Conservation (phyloP, 305 asterid species). For the Fraxinus nigra region DNA sequence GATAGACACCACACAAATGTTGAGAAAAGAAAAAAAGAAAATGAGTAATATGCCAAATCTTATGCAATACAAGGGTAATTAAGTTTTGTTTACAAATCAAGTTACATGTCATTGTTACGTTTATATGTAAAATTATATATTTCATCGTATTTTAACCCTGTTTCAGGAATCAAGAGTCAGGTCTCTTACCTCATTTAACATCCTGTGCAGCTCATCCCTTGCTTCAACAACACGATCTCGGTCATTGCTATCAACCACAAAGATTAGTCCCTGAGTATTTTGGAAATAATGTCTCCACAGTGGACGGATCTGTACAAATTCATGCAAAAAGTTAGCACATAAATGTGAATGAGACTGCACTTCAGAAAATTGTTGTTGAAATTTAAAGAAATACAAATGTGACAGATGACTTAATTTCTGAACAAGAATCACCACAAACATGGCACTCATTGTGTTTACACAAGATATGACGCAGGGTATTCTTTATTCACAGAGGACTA, state of each 20-base stretch:
- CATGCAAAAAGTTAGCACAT: slow-evolving; percentile 1
- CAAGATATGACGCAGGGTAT: not conserved
- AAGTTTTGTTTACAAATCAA: not conserved
- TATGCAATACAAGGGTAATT: not conserved
- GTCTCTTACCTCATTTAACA: slow-evolving; percentile 53
- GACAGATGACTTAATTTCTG: not conserved
- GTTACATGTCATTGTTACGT: not conserved
- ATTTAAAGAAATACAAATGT: not conserved
- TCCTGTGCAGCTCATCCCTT: slow-evolving; percentile 60
- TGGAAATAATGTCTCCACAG: slow-evolving; percentile 69
- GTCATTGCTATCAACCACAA: slow-evolving; percentile 66
- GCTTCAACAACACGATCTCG: slow-evolving; percentile 65
- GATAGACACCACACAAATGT: not conserved
- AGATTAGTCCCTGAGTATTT: slow-evolving; percentile 61
- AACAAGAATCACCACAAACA: not conserved
- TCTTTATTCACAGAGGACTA: not conserved
- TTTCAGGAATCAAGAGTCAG: slow-evolving; percentile 2
- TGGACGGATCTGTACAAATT: slow-evolving; percentile 52
- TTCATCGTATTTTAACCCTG: not conserved
- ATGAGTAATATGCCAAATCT: not conserved
- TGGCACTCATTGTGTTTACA: not conserved
- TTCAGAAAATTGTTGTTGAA: not conserved
- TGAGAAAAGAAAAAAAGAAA: not conserved
- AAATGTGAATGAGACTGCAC: not conserved
- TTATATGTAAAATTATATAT: not conserved